A percentile compares a stretch with the other conserved stretches of the same genome.
Conservation (phyloP, 1,284 basidiomycete species). For the Cutaneotrichosporon sp. region DNA sequence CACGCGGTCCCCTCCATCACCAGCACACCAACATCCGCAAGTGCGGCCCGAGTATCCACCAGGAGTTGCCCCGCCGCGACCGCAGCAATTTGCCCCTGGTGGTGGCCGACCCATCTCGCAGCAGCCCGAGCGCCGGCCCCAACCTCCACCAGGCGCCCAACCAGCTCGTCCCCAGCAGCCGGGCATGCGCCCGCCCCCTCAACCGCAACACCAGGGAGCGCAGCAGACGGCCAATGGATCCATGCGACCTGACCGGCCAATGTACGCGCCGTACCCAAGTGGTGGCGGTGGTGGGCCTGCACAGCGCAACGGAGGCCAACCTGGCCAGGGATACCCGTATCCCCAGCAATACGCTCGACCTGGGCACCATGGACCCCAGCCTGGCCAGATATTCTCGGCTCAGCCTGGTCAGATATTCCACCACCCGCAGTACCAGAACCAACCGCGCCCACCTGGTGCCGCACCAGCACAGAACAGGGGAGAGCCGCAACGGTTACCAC, state of each 20-base stretch:
- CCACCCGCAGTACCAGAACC: constrained; percentile 34
- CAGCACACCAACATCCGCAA: constrained; percentile 13
- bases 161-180: constrained; percentile 11
- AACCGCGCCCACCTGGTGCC: constrained; percentile 17
- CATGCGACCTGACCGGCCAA: constrained; percentile 15
- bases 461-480: constrained; percentile 22
- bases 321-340: constrained; percentile 52
- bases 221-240: constrained; percentile 6
- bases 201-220: constrained; percentile 11
- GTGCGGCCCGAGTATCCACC: constrained; percentile 22
- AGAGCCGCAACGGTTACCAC: constrained; percentile 30
- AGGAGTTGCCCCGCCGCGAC: constrained; percentile 21
- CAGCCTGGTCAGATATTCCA: constrained; percentile 45
- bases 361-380: constrained; percentile 24
- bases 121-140: not conserved
- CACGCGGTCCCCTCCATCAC: constrained; percentile 22
- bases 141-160: constrained; percentile 1
- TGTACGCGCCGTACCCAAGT: constrained; percentile 20
- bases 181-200: constrained; percentile 18
- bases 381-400: constrained; percentile 39
- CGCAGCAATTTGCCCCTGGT: constrained; percentile 11
- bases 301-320: constrained; percentile 28
- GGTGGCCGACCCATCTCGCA: not conserved
- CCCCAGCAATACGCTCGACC: constrained; percentile 21
- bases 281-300: constrained; percentile 24